These are phyloP conservation scores for Pleurotus eryngii DNA, from an alignment of 768 basidiomycete species.

Conservation along the genomic window DNA sequence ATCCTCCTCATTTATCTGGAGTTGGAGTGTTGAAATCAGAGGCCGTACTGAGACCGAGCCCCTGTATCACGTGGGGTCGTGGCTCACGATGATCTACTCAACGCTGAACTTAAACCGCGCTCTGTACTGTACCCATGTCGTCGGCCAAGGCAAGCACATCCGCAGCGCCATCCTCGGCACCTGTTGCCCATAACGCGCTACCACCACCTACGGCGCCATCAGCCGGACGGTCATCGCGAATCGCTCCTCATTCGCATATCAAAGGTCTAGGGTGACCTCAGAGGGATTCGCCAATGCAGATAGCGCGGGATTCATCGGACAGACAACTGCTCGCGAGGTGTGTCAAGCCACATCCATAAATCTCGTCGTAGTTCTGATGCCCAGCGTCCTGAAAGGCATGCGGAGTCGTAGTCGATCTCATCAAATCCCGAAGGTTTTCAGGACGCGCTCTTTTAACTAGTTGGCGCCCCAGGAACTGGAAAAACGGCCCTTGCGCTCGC, in stretches of 20 bases:
- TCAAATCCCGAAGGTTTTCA: conserved; percentile 90
- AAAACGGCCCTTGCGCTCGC: conserved; percentile 98
- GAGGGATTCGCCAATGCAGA: conserved; percentile 77
- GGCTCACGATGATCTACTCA: too few species aligned
- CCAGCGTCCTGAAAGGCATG: conserved; percentile 59
- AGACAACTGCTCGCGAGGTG: conserved; percentile 88
- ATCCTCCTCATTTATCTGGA: too few species aligned
- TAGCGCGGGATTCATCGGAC: conserved; percentile 87
- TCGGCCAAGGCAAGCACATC: conserved; percentile 38
- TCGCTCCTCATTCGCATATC: conserved; percentile 93
- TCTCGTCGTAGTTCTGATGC: conserved; percentile 3
- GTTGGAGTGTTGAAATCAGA: too few species aligned
- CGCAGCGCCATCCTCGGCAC: conserved; percentile 44
- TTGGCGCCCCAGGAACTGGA: conserved; percentile 95
- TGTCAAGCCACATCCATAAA: not conserved
- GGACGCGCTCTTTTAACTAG: conserved; percentile 87
- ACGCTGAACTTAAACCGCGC: too few species aligned
- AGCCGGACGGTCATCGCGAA: conserved; percentile 68
- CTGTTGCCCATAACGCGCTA: conserved; percentile 70
- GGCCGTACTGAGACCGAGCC: too few species aligned
- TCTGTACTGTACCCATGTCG: not conserved
- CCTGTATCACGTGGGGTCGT: too few species aligned
- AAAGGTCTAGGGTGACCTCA: conserved; percentile 87
- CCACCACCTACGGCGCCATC: conserved; percentile 63
- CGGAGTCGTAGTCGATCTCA: conserved; percentile 84